Base-by-base conservation (phyloP, 2,329 filamentous ascomycete species). In the Aspergillus felis region DNA sequence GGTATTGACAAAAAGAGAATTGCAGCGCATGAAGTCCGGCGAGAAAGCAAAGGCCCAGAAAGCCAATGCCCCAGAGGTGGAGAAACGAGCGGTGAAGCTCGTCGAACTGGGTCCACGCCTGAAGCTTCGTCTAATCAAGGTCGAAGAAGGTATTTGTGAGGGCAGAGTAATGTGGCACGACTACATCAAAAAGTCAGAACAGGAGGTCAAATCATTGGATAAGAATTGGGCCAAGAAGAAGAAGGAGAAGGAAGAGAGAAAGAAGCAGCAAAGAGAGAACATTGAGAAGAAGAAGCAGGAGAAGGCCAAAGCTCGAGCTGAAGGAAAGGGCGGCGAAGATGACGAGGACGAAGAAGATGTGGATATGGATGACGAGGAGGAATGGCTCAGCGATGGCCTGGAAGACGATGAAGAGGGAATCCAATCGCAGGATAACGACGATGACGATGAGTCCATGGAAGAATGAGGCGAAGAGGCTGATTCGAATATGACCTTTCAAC, bases 91-190 rank as follows among this genome's bases (percentile, higher is more conserved):
- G 0, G 90, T 99, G 24, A 97, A 96, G 72, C 81, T 99, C 6
- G 87, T 96, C 3, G 94, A 99, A 76, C 79, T 99, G 0, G 94
- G 94, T 0, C 94, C 94, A 1, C 86, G 94, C 54, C 88, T 99
- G 89, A 88, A 85, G 59, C 78, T 99, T 44, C 86, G 93, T 32
- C 80, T 99, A 76, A 92, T 91, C 55, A 99, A 99, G 78, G 92
- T 99, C 4, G 94, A 99, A 71, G 94, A 99, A 66, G 94, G 93
- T 1, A 76, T 97, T 6, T 97, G 92, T 68, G 83, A 84, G 27
- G 94, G 94, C 51, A 94, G 91, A 72, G 84, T 96, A 56, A 90
- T 99, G 89, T 99, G 94, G 94, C 94, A 99, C 74, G 92, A 97
- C 71, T 95, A 91, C 71, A 87, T 97, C 54, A 85, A 88, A 71